Percentiles rank a stretch among this genome's conserved stretches.
Conservation (phyloP, 192 early-diverging fungal genomes). For the Spinellus fusiger region DNA sequence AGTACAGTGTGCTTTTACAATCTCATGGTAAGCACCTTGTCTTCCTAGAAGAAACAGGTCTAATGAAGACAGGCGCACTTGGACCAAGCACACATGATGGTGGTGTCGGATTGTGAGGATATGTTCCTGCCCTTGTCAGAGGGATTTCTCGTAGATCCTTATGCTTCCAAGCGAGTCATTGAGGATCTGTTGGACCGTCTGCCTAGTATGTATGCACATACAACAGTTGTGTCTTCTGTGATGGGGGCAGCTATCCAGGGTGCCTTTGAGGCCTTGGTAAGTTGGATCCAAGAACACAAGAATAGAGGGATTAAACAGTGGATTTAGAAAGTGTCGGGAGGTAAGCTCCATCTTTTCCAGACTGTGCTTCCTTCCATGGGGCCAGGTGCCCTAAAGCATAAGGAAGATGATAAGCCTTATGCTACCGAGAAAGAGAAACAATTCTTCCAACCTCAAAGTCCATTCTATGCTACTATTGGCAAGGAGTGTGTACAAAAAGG, state of each 20-base stretch:
- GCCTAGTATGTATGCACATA: slow-evolving; percentile 78
- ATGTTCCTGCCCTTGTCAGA: slow-evolving; percentile 91
- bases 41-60: not conserved
- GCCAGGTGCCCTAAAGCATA: slow-evolving; percentile 78
- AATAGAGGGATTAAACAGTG: not conserved
- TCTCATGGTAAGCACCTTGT: slow-evolving; percentile 52
- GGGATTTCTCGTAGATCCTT: slow-evolving; percentile 86
- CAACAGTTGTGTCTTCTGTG: slow-evolving; percentile 64
- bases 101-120: slow-evolving; percentile 86
- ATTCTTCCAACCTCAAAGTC: slow-evolving; percentile 81
- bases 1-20: slow-evolving; percentile 93
- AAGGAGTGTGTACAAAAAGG: slow-evolving; percentile 78
- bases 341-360: slow-evolving; percentile 88
- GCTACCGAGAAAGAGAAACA: slow-evolving; percentile 88
- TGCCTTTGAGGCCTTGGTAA: slow-evolving; percentile 64
- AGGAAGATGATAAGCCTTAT: slow-evolving; percentile 87
- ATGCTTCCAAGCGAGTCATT: slow-evolving; percentile 73
- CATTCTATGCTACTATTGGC: slow-evolving; percentile 80
- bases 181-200: slow-evolving; percentile 76
- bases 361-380: slow-evolving; percentile 82
- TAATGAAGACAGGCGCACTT: slow-evolving; percentile 52
- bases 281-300: not conserved
- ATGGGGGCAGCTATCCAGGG: slow-evolving; percentile 80
- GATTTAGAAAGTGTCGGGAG: slow-evolving; percentile 45
- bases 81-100: slow-evolving; percentile 91